These are phyloP conservation scores for Fomitopsis palustris DNA, from an alignment of 1,284 basidiomycete genomes.

Conservation along the genomic window DNA sequence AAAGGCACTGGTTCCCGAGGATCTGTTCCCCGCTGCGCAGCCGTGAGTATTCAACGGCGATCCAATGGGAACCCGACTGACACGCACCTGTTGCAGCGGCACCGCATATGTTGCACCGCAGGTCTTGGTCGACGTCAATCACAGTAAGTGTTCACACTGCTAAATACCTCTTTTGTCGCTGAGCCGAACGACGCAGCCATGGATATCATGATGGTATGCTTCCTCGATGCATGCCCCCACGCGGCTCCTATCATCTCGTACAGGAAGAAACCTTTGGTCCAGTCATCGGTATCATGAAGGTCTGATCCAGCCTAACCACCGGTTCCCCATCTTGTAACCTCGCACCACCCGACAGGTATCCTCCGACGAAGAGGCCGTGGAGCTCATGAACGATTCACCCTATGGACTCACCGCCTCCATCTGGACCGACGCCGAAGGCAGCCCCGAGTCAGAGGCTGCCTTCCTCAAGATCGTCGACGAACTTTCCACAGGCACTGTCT, in stretches of 20 bases:
- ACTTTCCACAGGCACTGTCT: slow-evolving; percentile 88
- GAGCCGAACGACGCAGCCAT: slow-evolving; percentile 50
- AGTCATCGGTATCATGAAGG: slow-evolving; percentile 88
- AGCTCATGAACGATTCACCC: slow-evolving; percentile 93
- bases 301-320: slow-evolving; percentile 25
- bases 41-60: slow-evolving; percentile 40
- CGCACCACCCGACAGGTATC: slow-evolving; percentile 45
- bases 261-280: slow-evolving; percentile 90
- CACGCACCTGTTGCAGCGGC: slow-evolving; percentile 42
- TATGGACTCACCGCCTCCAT: slow-evolving; percentile 93
- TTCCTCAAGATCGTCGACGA: slow-evolving; percentile 73
- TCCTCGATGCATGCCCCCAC: not conserved
- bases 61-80: not conserved
- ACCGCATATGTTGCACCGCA: slow-evolving; percentile 88
- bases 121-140: slow-evolving; percentile 85
- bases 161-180: not conserved
- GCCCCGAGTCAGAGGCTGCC: slow-evolving; percentile 56
- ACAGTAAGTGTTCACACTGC: slow-evolving; percentile 51
- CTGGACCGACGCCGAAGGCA: slow-evolving; percentile 77
- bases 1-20: slow-evolving; percentile 69
- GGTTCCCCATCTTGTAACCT: not conserved
- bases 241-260: not conserved
- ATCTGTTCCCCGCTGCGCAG: slow-evolving; percentile 66
- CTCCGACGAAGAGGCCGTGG: slow-evolving; percentile 82
- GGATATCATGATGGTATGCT: slow-evolving; percentile 81